phyloP scores from a whole-genome alignment of 2,329 filamentous ascomycete species.

The Verticillium klebahnii region DNA sequence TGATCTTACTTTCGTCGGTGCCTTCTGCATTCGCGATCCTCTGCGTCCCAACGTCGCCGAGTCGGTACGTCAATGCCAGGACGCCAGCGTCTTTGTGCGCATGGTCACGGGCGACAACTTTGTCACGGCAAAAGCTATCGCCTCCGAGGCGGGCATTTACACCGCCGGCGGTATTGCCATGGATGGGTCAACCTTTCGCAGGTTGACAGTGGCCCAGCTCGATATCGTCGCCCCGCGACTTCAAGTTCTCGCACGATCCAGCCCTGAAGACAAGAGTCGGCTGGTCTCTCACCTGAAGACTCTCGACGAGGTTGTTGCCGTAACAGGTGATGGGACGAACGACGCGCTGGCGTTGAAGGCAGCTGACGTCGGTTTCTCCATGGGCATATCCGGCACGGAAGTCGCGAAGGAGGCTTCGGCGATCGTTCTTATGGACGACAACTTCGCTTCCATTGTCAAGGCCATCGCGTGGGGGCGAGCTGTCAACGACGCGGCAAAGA shows the following conservation, averaged over 20 bases:
- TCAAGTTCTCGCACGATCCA: constrained; percentile 64
- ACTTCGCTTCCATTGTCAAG: constrained; percentile 59
- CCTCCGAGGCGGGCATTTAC: constrained; percentile 35
- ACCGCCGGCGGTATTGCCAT: constrained; percentile 50
- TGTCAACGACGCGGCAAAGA: constrained; percentile 59
- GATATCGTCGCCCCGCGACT: constrained; percentile 55
- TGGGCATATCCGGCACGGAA: constrained; percentile 63
- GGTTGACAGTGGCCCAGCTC: constrained; percentile 43
- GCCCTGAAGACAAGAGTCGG: constrained; percentile 64
- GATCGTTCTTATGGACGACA: constrained; percentile 60
- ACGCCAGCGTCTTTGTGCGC: constrained; percentile 61
- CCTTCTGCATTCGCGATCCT: constrained; percentile 65
- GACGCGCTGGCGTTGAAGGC: constrained; percentile 62
- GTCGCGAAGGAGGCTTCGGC: constrained; percentile 58
- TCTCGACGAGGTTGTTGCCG: constrained; percentile 62
- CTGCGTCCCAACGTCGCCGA: constrained; percentile 57
- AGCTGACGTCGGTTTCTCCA: constrained; percentile 63
- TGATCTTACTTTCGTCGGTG: constrained; percentile 34
- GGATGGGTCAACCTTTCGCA: constrained; percentile 49
- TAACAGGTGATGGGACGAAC: constrained; percentile 64
- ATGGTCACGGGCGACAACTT: constrained; percentile 54
- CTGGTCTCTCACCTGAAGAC: constrained; percentile 61
- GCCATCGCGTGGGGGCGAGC: constrained; percentile 58
- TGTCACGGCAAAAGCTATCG: constrained; percentile 39
- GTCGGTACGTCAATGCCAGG: constrained; percentile 57